Percentiles rank a stretch among this genome's conserved stretches.
Evolutionary conservation across 176 grass and related monocot species (phyloP).

Genomic region (Sorghum bicolor): Sorghum_bicolor_NCBIv3 NC_012871.2:626501-627000

Average conservation of each 20-base stretch:
- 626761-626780: too few relatives aligned
- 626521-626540: slow-evolving; percentile 52
- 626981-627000: slow-evolving; percentile 51
- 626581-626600: too few relatives aligned
- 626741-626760: too few relatives aligned
- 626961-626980: slow-evolving; percentile 62
- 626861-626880: slow-evolving; percentile 54
- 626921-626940: slow-evolving; percentile 62
- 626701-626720: too few relatives aligned
- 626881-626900: slow-evolving; percentile 44
- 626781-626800: too few relatives aligned
- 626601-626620: too few relatives aligned
- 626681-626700: too few relatives aligned
- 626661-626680: too few relatives aligned
- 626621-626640: too few relatives aligned
- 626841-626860: slow-evolving; percentile 48
- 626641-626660: too few relatives aligned
- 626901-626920: slow-evolving; percentile 71
- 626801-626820: too few relatives aligned
- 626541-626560: slow-evolving; percentile 22
- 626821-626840: rapidly evolving
- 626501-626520: slow-evolving; percentile 43
- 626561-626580: background rate
- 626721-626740: too few relatives aligned
- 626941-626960: slow-evolving; percentile 67